Base-by-base conservation (phyloP, 257 asterid genomes). In the Plantago elongata region DNA sequence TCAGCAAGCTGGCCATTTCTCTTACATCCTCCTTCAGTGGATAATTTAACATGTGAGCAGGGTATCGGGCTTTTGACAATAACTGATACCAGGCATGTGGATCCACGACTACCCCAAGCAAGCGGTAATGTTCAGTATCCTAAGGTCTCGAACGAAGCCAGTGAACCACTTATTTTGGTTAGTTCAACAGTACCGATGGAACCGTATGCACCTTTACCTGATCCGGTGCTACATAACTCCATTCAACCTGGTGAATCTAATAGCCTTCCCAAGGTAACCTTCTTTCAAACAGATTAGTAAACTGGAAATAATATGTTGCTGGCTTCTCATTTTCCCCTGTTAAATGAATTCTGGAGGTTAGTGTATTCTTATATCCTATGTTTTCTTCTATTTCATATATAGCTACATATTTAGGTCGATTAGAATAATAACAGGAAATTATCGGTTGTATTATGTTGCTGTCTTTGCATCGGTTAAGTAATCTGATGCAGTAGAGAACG, bases 1-100 rank as follows among this genome's bases (percentile, higher is more conserved):
- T 82, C 94, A 9, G 63, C 75, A 37, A 85, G 80, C 13, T 88
- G 97, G 98, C 72, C 90, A 29, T 83, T 86, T 74, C 75, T 83
- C 51, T 64, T 74, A 5, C 86, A 84, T 46, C 46, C 68, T 56
- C 83, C 86, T 67, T 69, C 81, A 5, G 79, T 61, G 38, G 80
- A 67, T 62, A 78, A 74, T 71, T 73, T 87, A 7, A 60, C 79
- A 43, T 72, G 76, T 43, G 87, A 91, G 74, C 78, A 74, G 72
- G 85, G 81, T 69, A 79, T 78, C 69, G 72, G 84, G 64, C 75
- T 82, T 9, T 78, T 81, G 88, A 78, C 76, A 72, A 75, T 81
- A 47, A 65, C 63, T 62, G 87, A 79, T 59, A 22, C 27, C 27
- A 57, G 40, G 40, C 40, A 7, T 34, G 7, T 34, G 5, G 40